Conservation (phyloP, 805 yeast genomes). For the Zygoascus bituminiphila region DNA sequence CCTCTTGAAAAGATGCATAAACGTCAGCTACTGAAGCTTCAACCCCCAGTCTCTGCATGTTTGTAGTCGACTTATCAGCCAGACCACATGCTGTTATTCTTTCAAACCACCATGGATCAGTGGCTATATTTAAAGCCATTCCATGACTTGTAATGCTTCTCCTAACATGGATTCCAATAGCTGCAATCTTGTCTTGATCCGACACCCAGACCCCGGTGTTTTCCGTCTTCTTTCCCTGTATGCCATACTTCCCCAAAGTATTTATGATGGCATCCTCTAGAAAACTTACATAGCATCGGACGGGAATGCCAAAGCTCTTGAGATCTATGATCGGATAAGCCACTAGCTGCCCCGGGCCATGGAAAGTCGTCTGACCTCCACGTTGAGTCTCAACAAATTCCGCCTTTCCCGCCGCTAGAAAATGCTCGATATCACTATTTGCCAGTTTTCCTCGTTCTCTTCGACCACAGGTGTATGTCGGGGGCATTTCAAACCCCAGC, state of each 20-base stretch:
- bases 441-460: conserved; percentile 54
- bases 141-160: conserved; percentile 87
- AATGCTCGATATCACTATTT: conserved; percentile 21
- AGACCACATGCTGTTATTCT: conserved; percentile 81
- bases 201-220: conserved; percentile 87
- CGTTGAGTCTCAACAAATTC: conserved; percentile 69
- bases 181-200: conserved; percentile 59
- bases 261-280: conserved; percentile 51
- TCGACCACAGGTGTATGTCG: conserved; percentile 88
- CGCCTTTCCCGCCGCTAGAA: conserved; percentile 32
- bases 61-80: conserved; percentile 50
- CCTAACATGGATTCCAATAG: conserved; percentile 82
- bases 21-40: conserved; percentile 31
- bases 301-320: conserved; percentile 48
- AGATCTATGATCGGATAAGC: conserved; percentile 74
- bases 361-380: conserved; percentile 96
- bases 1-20: conserved; percentile 37
- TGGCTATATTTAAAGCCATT: conserved; percentile 65
- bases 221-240: conserved; percentile 45
- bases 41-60: conserved; percentile 32
- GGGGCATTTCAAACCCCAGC: conserved; percentile 49
- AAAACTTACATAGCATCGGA: conserved; percentile 58
- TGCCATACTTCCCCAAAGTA: conserved; percentile 34
- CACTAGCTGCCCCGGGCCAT: conserved; percentile 92
- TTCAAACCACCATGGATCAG: conserved; percentile 66